Evolutionary conservation across 768 basidiomycete genomes (phyloP).

Genomic region (Lactarius pseudohatsudake): DNA sequence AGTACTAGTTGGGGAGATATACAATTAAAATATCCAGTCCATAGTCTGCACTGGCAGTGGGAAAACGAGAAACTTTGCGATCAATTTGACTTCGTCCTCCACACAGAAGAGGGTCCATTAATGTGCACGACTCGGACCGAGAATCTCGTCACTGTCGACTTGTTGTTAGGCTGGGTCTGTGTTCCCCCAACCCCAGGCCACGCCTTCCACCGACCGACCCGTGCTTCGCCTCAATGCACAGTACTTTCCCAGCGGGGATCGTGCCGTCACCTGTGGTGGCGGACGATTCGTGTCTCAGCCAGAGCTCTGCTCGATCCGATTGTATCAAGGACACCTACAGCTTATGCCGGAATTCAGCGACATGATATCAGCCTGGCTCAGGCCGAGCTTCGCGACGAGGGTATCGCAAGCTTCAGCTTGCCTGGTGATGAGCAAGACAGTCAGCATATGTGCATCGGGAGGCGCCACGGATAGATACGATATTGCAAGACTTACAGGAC

Average conservation of each 20-base stretch:
- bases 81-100: neutral
- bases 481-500: neutral
- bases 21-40: neutral
- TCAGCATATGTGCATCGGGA: neutral
- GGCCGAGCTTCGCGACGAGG: neutral
- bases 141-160: neutral
- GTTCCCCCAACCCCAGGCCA: conserved; percentile 1
- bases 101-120: neutral
- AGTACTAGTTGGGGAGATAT: no score
- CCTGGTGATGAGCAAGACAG: neutral
- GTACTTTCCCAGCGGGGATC: fast-evolving
- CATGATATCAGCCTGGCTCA: neutral
- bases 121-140: no score
- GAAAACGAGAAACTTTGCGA: neutral
- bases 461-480: neutral
- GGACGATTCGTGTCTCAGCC: neutral
- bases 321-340: conserved; percentile 5
- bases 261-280: neutral
- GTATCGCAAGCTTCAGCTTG: conserved; percentile 1
- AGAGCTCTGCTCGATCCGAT: neutral
- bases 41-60: neutral
- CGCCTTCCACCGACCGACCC: no score
- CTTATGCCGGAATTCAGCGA: conserved; percentile 3
- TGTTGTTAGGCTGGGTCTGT: neutral
- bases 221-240: neutral